Conservation (phyloP, 495 filamentous ascomycete species). For the Endocarpon pusillum region DNA sequence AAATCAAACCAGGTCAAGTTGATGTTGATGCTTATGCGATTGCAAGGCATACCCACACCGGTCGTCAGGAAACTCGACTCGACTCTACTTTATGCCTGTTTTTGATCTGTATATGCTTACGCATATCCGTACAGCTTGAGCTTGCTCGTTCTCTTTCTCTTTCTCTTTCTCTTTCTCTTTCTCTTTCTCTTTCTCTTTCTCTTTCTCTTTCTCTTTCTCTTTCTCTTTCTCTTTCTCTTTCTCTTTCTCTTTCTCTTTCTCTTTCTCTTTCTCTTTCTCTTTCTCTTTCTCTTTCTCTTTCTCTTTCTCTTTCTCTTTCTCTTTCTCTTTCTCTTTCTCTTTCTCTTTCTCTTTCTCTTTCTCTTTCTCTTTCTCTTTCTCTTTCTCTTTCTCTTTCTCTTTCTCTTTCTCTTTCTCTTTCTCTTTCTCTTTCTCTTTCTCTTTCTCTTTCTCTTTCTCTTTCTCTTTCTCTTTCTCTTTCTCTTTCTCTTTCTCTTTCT, state of each 20-base stretch:
- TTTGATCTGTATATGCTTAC: no score
- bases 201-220: no score
- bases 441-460: slow-evolving; percentile 4
- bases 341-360: slow-evolving; percentile 5
- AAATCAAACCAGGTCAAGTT: no score
- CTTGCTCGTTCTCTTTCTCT: no score
- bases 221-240: no score
- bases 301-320: slow-evolving; percentile 2
- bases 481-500: background rate
- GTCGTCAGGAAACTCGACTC: no score
- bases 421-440: slow-evolving; percentile 2
- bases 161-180: no score
- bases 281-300: slow-evolving; percentile 2
- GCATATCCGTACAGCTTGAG: no score
- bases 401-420: slow-evolving; percentile 3
- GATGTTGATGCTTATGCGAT: no score
- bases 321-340: slow-evolving; percentile 2
- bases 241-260: background rate
- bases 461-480: slow-evolving; percentile 3
- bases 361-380: slow-evolving; percentile 5
- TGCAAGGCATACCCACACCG: no score
- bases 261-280: background rate
- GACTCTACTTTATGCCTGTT: no score
- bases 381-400: slow-evolving; percentile 14
- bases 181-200: no score